Conservation (phyloP, 177 flowering plant genomes). For the Vitis hybrid region DNA sequence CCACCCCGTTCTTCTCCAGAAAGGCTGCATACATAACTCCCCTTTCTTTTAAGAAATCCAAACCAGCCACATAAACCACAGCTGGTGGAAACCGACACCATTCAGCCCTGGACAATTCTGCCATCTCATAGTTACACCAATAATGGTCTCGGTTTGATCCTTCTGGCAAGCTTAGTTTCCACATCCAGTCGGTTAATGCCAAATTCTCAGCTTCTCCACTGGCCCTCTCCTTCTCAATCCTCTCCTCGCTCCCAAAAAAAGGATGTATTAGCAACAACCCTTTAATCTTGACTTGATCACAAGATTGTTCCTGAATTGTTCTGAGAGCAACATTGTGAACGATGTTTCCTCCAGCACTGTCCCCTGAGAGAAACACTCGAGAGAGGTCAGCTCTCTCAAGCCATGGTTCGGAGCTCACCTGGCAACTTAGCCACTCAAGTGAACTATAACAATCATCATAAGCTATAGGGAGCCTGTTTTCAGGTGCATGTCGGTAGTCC, state of each 20-base stretch:
- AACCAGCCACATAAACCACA: too few species aligned
- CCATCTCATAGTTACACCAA: conserved; percentile 62
- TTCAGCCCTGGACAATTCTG: too few species aligned
- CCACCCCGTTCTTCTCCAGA: too few species aligned
- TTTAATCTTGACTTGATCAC: conserved; percentile 19
- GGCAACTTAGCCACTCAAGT: conserved; percentile 50
- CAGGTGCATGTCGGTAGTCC: conserved; percentile 84
- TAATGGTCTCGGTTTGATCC: conserved; percentile 51
- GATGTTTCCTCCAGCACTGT: conserved; percentile 47
- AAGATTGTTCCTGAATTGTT: conserved; percentile 8
- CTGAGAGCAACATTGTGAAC: conserved; percentile 55
- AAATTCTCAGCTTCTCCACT: conserved; percentile 29
- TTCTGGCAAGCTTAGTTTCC: conserved; percentile 67
- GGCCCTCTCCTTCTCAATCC: conserved; percentile 52
- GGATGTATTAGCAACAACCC: conserved; percentile 68
- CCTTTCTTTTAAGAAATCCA: too few species aligned
- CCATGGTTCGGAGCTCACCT: conserved; percentile 42
- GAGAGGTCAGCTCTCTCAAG: conserved; percentile 53
- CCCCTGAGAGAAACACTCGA: conserved; percentile 71
- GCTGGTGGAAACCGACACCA: too few species aligned
- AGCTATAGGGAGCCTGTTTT: conserved; percentile 68
- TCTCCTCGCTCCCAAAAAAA: conserved; percentile 64
- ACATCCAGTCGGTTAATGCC: conserved; percentile 57
- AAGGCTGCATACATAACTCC: too few species aligned
- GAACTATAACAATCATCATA: conserved; percentile 58